Conservation (phyloP, 2,329 filamentous ascomycete species). For the Neonectria punicea region DNA sequence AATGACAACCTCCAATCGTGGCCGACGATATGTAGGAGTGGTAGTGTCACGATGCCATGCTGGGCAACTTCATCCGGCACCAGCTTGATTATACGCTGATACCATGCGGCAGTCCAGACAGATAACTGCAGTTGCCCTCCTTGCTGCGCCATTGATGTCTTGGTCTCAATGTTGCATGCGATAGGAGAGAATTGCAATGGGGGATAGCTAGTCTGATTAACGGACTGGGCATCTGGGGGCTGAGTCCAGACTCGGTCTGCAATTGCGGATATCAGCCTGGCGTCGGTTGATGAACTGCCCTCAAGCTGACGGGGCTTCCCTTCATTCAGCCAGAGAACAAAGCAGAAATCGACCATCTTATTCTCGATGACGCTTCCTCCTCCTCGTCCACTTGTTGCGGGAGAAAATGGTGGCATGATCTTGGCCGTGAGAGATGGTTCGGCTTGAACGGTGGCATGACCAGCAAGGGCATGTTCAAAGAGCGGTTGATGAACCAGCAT, state of each 20-base stretch:
- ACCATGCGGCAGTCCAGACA: conserved; percentile 10
- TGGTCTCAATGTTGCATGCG: conserved; percentile 11
- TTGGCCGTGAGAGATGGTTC: conserved; percentile 3
- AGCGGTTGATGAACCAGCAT: conserved; percentile 10
- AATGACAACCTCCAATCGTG: conserved; percentile 13
- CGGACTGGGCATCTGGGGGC: conserved; percentile 1
- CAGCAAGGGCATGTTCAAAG: not conserved
- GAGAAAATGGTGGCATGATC: conserved; percentile 6
- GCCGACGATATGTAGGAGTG: conserved; percentile 1
- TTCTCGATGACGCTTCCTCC: conserved; percentile 8
- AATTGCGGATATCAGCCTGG: conserved; percentile 5
- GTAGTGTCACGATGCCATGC: conserved; percentile 9
- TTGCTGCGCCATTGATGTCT: conserved; percentile 6
- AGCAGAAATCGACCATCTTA: conserved; percentile 11
- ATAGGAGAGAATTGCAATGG: conserved; percentile 13
- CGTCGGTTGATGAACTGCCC: not conserved
- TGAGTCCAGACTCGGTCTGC: conserved; percentile 6
- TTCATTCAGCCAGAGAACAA: conserved; percentile 5
- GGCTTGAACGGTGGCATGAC: not conserved
- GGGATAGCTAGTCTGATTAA: conserved; percentile 11
- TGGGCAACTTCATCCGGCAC: conserved; percentile 1
- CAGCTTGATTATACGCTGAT: conserved; percentile 4
- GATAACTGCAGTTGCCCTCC: conserved; percentile 5
- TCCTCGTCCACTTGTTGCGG: conserved; percentile 2
- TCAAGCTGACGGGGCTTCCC: conserved; percentile 1